phyloP scores from a whole-genome alignment of 2,329 filamentous ascomycete species.

The Ophiostoma novo-ulmi region DNA sequence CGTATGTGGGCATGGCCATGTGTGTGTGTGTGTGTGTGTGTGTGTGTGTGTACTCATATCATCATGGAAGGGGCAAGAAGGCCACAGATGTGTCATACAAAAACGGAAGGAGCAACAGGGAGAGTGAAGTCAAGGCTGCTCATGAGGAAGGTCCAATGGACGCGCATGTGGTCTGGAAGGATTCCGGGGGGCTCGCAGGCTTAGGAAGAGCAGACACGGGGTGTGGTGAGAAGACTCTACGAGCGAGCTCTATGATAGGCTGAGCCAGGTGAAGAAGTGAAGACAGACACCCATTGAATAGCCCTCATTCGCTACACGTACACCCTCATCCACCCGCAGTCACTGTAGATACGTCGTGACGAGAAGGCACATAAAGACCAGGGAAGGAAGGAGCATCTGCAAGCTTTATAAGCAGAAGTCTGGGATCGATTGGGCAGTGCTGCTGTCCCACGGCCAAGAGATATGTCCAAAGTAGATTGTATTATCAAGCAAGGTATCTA shows the following conservation, averaged over 20 bases:
- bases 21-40: not conserved
- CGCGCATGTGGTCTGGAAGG: not conserved
- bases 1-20: not conserved
- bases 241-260: not conserved
- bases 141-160: not conserved
- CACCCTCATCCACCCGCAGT: not conserved
- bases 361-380: not conserved
- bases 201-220: not conserved
- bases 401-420: not conserved
- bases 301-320: not conserved
- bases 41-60: not conserved
- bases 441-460: no score
- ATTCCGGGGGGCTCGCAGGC: not conserved
- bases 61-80: constrained; percentile 1
- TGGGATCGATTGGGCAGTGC: not conserved
- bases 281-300: not conserved
- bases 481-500: constrained; percentile 5
- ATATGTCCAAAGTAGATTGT: constrained; percentile 5
- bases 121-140: not conserved
- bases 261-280: not conserved
- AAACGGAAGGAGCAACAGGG: constrained; percentile 1
- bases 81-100: not conserved
- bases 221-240: not conserved
- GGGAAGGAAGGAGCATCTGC: not conserved
- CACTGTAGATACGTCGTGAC: not conserved